Evolutionary conservation across 371 early-diverging fungal species (phyloP).

Genomic region (Nosema muscidifuracis): DNA sequence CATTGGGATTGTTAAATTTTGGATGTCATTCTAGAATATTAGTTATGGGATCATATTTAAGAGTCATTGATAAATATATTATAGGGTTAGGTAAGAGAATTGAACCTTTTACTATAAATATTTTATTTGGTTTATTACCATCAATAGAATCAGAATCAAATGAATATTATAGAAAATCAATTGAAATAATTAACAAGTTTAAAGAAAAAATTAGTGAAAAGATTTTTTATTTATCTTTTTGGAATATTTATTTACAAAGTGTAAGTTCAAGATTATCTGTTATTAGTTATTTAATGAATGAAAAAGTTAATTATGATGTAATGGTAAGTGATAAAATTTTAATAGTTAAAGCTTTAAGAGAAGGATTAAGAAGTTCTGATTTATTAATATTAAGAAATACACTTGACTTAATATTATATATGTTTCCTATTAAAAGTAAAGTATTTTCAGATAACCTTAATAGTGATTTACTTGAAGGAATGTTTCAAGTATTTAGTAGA

Average conservation of each 20-base stretch:
- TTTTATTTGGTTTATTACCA: conserved; percentile 53
- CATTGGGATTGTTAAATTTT: conserved; percentile 56
- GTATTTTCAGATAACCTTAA: neutral
- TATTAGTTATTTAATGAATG: neutral
- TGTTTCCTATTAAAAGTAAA: conserved; percentile 1
- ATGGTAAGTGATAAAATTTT: neutral
- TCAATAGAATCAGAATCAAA: conserved; percentile 53
- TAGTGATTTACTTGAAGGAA: conserved; percentile 14
- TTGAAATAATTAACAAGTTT: conserved; percentile 31
- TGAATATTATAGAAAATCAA: conserved; percentile 38
- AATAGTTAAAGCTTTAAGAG: conserved; percentile 20
- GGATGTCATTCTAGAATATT: conserved; percentile 42
- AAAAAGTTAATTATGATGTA: conserved; percentile 13
- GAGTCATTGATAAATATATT: conserved; percentile 50
- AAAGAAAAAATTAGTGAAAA: conserved; percentile 8
- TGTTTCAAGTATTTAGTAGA: conserved; percentile 50
- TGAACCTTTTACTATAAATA: conserved; percentile 13
- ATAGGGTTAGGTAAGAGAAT: conserved; percentile 16
- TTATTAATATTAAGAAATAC: conserved; percentile 36
- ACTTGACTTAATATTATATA: conserved; percentile 28
- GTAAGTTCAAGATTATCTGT: conserved; percentile 33
- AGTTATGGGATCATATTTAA: conserved; percentile 44
- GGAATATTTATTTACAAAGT: conserved; percentile 43
- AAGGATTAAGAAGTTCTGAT: conserved; percentile 22
- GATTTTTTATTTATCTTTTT: conserved; percentile 35